Evolutionary conservation across 176 grass and related monocot species (phyloP), one percentile per base, ranked within the genome.

Genomic region (Cenchrus purpureus): DNA sequence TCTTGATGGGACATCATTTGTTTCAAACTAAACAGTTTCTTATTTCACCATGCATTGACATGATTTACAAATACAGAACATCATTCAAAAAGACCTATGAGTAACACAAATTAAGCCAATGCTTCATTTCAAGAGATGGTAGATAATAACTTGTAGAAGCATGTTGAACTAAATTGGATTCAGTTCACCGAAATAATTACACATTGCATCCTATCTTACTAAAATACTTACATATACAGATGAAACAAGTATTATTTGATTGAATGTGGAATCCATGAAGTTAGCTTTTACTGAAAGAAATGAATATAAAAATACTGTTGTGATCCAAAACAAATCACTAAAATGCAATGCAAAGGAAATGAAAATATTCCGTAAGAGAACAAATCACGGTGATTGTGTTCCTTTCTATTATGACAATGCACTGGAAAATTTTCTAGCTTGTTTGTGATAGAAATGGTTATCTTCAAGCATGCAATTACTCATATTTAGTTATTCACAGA

Each of bases 11-110:
- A 50, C 5, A 19, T 17, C 12, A 68, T 29, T 76, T 54, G 34
- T 77, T 76, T 68, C 6, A 61, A 58, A 76, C 6, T 7, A 87
- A 73, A 48, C 32, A 12, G 25, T 25, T 76, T 55, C 61, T 84
- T 68, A 20, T 28, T 80, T 7, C 11, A 13, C 0, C 8, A 68
- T 42, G 79, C 3, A 50, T 81, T 50, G 13, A 4, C 13, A 17
- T 76, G 80, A 85, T 67, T 65, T 6, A 20, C 4, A 22, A 22
- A 25, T 68, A 56, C 16, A 56, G 15, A 54, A 74, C 22, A 48
- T 48, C 32, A 80, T 72, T 12, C 15, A 5, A 19, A 19, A 74
- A 65, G 19, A 43, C 46, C 43, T 57, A 14, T 10, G 34, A 43
- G 20, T 43, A 22, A 15, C 12, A 8, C 20, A 44, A 68, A 65